Evolutionary conservation across 2,329 filamentous ascomycete species (phyloP), one percentile per base, ranked within the genome.

Genomic region (Hymenoscyphus fraxineus): DNA sequence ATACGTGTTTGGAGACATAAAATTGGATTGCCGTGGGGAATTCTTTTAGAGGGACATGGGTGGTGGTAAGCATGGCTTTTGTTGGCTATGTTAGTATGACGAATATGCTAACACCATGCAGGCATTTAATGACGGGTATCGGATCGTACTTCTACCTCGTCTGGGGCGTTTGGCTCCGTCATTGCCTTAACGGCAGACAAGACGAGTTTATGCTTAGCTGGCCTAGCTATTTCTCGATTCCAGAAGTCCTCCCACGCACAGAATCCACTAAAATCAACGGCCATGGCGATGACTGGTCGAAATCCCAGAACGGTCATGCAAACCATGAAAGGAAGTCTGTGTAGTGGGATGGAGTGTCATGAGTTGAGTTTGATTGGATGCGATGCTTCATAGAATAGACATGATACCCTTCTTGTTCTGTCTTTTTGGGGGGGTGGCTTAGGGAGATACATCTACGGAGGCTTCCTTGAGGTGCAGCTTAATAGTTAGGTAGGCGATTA

Each of bases 91-190:
- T 12, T 59, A 6, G 41, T 58, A 44, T 2, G 22, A 31, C 58
- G 6, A 55, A 51, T 39, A 55, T 58, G 62, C 60, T 61, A 61
- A 68, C 19, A 2, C 15, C 16, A 32, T 59, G 31, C 60, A 75
- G 85, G 85, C 88, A 91, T 77, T 70, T 91, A n/a, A 86, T 90
- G 83, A 91, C 88, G 1, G 88, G 88, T 7, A 79, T 83, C 32
- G 88, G 88, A 22, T 88, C 88, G 15, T 91, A 91, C 73, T 85
- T 85, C 69, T 90, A 90, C 73, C 87, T 91, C 69, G 79, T 85
- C 15, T 92, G 89, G 88, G 88, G 87, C 15, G 85, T 90, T 51
- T 90, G 88, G 84, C 78, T 92, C 13, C 82, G 88, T 59, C 87
- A 90, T 72, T 89, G 88, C 70, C 75, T 91, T 63, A 90, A 91